Evolutionary conservation across 257 asterid species (phyloP).

Genomic region (Scutellaria minor): DNA sequence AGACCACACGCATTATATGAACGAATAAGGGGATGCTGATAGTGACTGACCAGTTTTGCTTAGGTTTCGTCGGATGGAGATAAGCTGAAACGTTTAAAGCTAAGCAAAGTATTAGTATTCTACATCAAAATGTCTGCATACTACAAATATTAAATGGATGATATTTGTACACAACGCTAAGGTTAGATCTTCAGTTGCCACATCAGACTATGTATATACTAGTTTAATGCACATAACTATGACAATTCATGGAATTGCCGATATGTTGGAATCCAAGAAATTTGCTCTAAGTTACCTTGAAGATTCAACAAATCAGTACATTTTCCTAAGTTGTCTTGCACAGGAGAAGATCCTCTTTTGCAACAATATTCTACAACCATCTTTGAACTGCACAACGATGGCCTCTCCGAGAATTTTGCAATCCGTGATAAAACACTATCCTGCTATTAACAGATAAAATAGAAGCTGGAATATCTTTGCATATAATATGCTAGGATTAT

Average conservation of each 20-base stretch:
- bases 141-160: not conserved
- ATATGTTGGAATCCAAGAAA: not conserved
- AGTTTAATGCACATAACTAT: not conserved
- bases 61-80: constrained; percentile 41
- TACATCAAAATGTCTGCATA: not conserved
- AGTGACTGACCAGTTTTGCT: constrained; percentile 8
- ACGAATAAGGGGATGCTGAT: not conserved
- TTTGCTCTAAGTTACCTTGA: too few relatives aligned
- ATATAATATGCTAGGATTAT: not conserved
- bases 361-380: not conserved
- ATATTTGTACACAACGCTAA: constrained; percentile 5
- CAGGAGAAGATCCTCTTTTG: not conserved
- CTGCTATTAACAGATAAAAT: not conserved
- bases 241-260: not conserved
- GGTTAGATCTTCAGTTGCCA: not conserved
- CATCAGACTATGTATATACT: not conserved
- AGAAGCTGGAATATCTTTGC: too few relatives aligned
- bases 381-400: not conserved
- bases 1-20: constrained; percentile 37
- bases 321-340: not conserved
- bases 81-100: constrained; percentile 33
- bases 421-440: not conserved
- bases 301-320: too few relatives aligned
- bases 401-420: not conserved
- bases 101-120: constrained; percentile 21